phyloP scores from a whole-genome alignment of 208 protist species.

The Leishmania aethiopica region DNA sequence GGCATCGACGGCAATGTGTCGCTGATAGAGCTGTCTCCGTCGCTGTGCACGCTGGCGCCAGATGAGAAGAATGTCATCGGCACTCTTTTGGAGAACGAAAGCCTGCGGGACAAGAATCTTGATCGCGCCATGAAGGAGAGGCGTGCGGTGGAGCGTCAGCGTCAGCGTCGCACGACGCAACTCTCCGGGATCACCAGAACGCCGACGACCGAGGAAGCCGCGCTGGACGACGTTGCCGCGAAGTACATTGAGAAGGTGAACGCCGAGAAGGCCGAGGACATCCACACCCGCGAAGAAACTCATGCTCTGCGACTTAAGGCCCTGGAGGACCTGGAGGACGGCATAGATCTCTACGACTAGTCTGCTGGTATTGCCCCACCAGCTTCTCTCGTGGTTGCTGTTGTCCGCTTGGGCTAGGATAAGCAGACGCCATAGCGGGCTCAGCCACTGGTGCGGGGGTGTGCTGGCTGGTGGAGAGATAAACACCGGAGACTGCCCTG shows the following conservation, averaged over 20 bases:
- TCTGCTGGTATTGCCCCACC: background rate
- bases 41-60: slow-evolving; percentile 75
- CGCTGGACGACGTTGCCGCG: slow-evolving; percentile 54
- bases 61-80: slow-evolving; percentile 92
- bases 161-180: slow-evolving; percentile 73
- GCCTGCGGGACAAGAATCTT: slow-evolving; percentile 94
- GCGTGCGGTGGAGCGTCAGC: slow-evolving; percentile 62
- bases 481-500: background rate
- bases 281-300: slow-evolving; percentile 38
- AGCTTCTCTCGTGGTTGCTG: background rate
- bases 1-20: slow-evolving; percentile 94
- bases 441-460: background rate
- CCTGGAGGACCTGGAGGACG: slow-evolving; percentile 83
- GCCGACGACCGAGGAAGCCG: slow-evolving; percentile 34
- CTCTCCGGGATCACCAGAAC: slow-evolving; percentile 41
- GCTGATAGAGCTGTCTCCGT: slow-evolving; percentile 93
- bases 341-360: slow-evolving; percentile 63
- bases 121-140: slow-evolving; percentile 88
- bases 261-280: slow-evolving; percentile 44
- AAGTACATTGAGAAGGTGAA: slow-evolving; percentile 62
- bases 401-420: too few relatives aligned
- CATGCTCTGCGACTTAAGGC: slow-evolving; percentile 59
- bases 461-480: background rate
- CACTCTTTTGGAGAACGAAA: slow-evolving; percentile 93
- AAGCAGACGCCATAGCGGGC: background rate